Conservation (phyloP, 2,329 filamentous ascomycete species). For the Aspergillus fumigatus region DNA sequence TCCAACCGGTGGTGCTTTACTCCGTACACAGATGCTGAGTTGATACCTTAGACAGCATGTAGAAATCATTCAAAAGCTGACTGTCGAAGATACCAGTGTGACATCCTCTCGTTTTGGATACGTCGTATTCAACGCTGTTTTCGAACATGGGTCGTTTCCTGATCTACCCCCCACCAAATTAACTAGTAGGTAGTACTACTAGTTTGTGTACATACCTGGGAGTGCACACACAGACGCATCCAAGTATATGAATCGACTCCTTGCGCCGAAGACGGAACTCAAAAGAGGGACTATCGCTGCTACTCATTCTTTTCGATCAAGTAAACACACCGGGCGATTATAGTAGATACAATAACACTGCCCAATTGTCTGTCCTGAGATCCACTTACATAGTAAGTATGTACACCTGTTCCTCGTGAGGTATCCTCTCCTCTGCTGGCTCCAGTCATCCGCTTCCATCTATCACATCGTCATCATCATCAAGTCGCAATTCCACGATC, state of each 20-base stretch:
- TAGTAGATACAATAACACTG: not conserved
- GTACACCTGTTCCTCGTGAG: slow-evolving; percentile 45
- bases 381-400: not conserved
- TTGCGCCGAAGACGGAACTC: not conserved
- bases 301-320: not conserved
- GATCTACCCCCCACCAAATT: too few relatives aligned
- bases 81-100: not conserved
- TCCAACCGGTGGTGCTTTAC: not conserved
- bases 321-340: not conserved
- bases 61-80: not conserved
- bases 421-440: slow-evolving; percentile 1
- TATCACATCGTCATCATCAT: not conserved
- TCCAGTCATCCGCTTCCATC: slow-evolving; percentile 1
- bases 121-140: not conserved
- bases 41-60: not conserved
- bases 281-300: not conserved
- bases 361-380: not conserved
- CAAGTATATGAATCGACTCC: not conserved
- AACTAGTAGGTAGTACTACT: too few relatives aligned
- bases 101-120: not conserved
- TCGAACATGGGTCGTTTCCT: not conserved
- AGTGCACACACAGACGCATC: too few relatives aligned
- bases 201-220: too few relatives aligned
- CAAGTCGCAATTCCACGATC: not conserved
- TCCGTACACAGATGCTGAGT: not conserved